Base-by-base conservation (phyloP, 306 rosid genomes). In the Inga leiocalycina region DNA sequence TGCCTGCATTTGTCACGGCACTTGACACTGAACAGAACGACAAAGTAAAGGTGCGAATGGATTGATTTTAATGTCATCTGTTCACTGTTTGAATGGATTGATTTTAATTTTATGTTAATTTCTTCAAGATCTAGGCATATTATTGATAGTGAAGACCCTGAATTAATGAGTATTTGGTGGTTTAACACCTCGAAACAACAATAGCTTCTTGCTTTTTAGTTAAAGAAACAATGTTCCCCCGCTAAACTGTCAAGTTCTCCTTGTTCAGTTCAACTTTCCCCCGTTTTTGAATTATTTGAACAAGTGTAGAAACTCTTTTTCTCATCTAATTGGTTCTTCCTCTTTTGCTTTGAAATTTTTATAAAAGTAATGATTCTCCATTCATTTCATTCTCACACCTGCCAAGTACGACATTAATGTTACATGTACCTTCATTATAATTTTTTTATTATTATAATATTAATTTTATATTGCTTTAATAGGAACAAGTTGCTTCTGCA, bases 401-500 rank as follows among this genome's bases (percentile, higher is more conserved):
- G 20, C 10, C 57, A n/a, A 48, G 13, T 56, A 37, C 14, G 17
- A 19, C 22, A 51, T 64, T 49, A 24, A 52, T 69, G 56, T 62
- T 45, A 62, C 34, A 22, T 51, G 32, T 77, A 34, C 4, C 34
- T 64, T 73, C 30, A 44, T 59, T 39, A 74, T 44, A 15, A 17
- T 68, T 19, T 67, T 39, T 24, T 84, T 39, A 30, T 48, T 61
- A 67, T 57, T 49, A 79, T 44, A 27, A 69, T 57, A 32, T 75
- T 44, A 20, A 70, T 75, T 15, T 6, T 52, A 22, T 67, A 69
- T 52, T 74, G 69, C 49, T 74, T 85, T 74, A 41, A 54, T 69
- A 88, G 91, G 89, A 88, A 75, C 84, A 83, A 75, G 87, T 84
- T 49, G 78, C 82, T 37, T 81, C 86, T 30, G 84, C 91, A 52